Percentiles rank a stretch among this genome's conserved stretches.
Evolutionary conservation across 148 eudicot genomes (phyloP).

Genomic region (Oxyria digyna): DNA sequence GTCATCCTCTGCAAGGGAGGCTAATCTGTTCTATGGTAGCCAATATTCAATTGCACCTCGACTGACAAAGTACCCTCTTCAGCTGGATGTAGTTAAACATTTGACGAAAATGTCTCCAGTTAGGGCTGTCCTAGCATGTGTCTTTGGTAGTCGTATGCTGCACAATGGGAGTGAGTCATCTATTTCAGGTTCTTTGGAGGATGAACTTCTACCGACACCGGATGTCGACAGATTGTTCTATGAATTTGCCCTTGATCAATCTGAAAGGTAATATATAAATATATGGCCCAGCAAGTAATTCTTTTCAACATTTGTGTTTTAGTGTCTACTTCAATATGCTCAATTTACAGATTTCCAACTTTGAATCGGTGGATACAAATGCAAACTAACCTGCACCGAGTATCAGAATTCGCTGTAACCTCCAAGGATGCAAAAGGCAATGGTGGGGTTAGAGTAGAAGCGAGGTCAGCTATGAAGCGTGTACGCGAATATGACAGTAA

Average conservation of each 20-base stretch:
- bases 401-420: conserved; percentile 70
- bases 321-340: conserved; percentile 1
- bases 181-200: conserved; percentile 46
- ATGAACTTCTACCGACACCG: conserved; percentile 49
- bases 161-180: conserved; percentile 58
- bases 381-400: conserved; percentile 94
- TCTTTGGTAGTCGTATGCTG: conserved; percentile 87
- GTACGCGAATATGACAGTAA: conserved; percentile 69
- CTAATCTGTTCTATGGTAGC: conserved; percentile 42
- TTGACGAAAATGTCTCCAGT: conserved; percentile 88
- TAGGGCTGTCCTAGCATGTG: conserved; percentile 89
- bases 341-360: conserved; percentile 68
- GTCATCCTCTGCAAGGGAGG: conserved; percentile 55
- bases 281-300: neutral
- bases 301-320: neutral
- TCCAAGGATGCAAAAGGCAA: conserved; percentile 35
- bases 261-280: conserved; percentile 47
- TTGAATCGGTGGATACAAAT: conserved; percentile 99
- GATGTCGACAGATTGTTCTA: conserved; percentile 80
- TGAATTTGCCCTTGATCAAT: conserved; percentile 97
- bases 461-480: conserved; percentile 50
- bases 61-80: conserved; percentile 73
- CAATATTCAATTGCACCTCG: conserved; percentile 55
- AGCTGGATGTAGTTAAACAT: conserved; percentile 85
- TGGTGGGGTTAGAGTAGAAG: conserved; percentile 22